Conservation (phyloP, 2,329 filamentous ascomycete species). For the Fusarium tricinctum region DNA sequence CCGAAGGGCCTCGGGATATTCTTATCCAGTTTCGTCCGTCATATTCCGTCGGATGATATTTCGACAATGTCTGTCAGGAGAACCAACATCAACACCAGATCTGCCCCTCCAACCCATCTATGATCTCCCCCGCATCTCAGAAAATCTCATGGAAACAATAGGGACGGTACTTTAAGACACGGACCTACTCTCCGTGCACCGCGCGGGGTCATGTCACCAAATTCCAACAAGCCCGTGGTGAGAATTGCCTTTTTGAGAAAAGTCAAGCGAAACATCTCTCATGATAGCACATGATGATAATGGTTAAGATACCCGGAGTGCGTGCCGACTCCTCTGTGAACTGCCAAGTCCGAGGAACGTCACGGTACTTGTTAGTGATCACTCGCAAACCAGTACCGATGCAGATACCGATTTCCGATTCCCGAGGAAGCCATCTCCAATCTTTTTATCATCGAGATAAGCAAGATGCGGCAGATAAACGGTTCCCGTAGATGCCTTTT, state of each 20-base stretch:
- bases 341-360: conserved; percentile 28
- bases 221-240: conserved; percentile 23
- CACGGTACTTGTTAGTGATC: background rate
- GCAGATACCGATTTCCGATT: conserved; percentile 39
- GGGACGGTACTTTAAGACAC: conserved; percentile 32
- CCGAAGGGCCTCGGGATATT: background rate
- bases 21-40: background rate
- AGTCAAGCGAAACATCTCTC: conserved; percentile 21
- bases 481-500: background rate
- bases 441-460: conserved; percentile 20
- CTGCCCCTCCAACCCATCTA: conserved; percentile 19
- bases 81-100: conserved; percentile 14
- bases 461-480: conserved; percentile 6
- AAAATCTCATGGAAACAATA: conserved; percentile 6
- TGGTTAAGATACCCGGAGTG: conserved; percentile 39
- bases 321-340: conserved; percentile 34
- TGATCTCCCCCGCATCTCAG: conserved; percentile 33
- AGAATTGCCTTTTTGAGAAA: conserved; percentile 46
- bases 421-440: conserved; percentile 30
- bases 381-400: conserved; percentile 21
- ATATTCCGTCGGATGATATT: background rate
- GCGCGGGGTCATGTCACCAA: conserved; percentile 32
- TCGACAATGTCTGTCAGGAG: conserved; percentile 1
- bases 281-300: conserved; percentile 2
- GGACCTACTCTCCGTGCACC: conserved; percentile 36